A percentile compares a stretch with the other conserved stretches of the same genome.
Evolutionary conservation across 495 filamentous ascomycete species (phyloP).

Genomic region (Mytilinidion resinicola): DNA sequence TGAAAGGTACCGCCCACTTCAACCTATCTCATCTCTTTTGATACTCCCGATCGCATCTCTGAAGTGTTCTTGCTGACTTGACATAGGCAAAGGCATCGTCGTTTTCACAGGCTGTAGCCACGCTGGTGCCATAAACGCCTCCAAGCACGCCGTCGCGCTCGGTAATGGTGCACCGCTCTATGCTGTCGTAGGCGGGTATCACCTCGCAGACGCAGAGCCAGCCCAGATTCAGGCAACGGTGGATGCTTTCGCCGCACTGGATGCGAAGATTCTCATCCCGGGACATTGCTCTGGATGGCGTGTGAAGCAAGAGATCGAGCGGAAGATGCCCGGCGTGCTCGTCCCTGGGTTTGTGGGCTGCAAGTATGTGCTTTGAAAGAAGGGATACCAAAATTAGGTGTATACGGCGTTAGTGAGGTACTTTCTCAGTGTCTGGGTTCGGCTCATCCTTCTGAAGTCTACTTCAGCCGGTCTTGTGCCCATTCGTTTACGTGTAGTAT

Average conservation of each 20-base stretch:
- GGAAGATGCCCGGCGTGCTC: slow-evolving; percentile 48
- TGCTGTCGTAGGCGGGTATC: slow-evolving; percentile 55
- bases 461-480: too few species aligned
- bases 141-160: slow-evolving; percentile 45
- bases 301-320: slow-evolving; percentile 55
- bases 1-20: slow-evolving; percentile 43
- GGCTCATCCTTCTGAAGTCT: too few species aligned
- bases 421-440: too few species aligned
- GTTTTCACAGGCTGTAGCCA: slow-evolving; percentile 60
- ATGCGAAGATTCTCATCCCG: slow-evolving; percentile 49
- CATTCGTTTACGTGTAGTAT: too few species aligned
- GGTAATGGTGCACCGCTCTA: slow-evolving; percentile 44
- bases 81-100: slow-evolving; percentile 47
- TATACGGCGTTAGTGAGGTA: too few species aligned
- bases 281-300: slow-evolving; percentile 60
- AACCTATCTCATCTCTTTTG: too few species aligned
- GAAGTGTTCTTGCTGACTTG: not conserved
- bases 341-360: slow-evolving; percentile 54
- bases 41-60: not conserved
- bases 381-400: too few species aligned
- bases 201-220: slow-evolving; percentile 47
- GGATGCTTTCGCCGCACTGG: slow-evolving; percentile 46
- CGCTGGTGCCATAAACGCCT: slow-evolving; percentile 53
- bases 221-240: slow-evolving; percentile 45
- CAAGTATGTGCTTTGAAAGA: slow-evolving; percentile 34